Base-by-base conservation (phyloP, 2,329 filamentous ascomycete species). In the Furcasterigmium furcatum region DNA sequence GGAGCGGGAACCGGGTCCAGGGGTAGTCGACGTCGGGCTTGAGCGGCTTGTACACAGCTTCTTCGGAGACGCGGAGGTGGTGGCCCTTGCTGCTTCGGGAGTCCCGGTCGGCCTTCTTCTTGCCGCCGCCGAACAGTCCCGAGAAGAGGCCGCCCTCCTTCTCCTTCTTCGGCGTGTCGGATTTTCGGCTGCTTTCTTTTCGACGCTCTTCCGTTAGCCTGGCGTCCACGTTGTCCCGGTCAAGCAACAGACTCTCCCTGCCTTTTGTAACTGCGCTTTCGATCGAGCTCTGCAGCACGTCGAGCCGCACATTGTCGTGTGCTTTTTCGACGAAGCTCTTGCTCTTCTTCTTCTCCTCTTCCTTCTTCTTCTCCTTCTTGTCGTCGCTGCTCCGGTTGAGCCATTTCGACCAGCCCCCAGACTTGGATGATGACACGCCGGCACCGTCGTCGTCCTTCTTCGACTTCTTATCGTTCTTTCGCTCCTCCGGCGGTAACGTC, bases 121-220 rank as follows among this genome's bases (percentile, higher is more conserved):
- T 95, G 49, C 86, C 80, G 35, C 90, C 88, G 14, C 91, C 89
- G 59, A 99, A 97, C 45, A 99, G 84, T 1, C 91, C 94, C 0
- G 91, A 92, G 55, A 99, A 91, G n/a, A 97, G 76, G 7, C 88
- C 83, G 8, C 91, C 85, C 50, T 96, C 90, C 60, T 95, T 96
- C 54, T 96, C 91, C 63, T 91, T 96, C 68, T 92, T 96, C 18
- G 84, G 77, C 9, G 41, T 30, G 25, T 86, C 86, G 5, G 82
- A 79, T 61, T 91, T 94, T 38, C 89, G 83, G 51, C 72, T 78
- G 55, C 80, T 85, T 53, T 91, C 86, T 62, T 94, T 95, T 66
- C 86, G 92, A 38, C 88, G 80, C 58, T 95, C 90, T 53, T 90
- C 87, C 47, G 91, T 82, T 8, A 94, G 68, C 59, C 86, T 90